Evolutionary conservation across 257 asterid species (phyloP).

Genomic region (Anisodus tanguticus): DNA sequence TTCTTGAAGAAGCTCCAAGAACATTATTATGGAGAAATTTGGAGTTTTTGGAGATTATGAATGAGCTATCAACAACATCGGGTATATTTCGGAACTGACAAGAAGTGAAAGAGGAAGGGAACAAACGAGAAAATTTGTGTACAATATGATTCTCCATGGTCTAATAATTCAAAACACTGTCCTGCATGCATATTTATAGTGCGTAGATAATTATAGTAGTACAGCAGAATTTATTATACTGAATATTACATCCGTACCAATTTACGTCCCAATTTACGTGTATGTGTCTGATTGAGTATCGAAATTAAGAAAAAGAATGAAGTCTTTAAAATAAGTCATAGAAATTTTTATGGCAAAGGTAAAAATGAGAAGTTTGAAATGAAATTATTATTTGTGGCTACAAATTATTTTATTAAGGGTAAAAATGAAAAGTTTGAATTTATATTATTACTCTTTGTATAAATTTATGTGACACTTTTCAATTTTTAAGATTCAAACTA

Average conservation of each 20-base stretch:
- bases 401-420: no score
- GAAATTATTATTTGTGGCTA: no score
- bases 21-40: slow-evolving; percentile 12
- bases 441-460: no score
- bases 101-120: slow-evolving; percentile 67
- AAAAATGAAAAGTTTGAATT: no score
- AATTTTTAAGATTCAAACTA: no score
- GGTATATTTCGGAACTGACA: slow-evolving; percentile 50
- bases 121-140: slow-evolving; percentile 53
- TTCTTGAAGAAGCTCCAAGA: slow-evolving; percentile 16
- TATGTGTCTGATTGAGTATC: no score
- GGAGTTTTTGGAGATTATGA: slow-evolving; percentile 38
- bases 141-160: slow-evolving; percentile 55
- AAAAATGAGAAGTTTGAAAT: no score
- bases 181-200: slow-evolving; percentile 17
- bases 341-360: no score
- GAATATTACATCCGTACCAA: background rate
- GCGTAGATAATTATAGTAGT: background rate
- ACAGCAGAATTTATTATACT: background rate
- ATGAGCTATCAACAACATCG: slow-evolving; percentile 55
- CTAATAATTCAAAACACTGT: background rate
- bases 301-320: no score
- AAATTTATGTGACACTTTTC: no score
- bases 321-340: no score
- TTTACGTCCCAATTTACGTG: no score